Conservation (phyloP, 371 early-diverging fungal genomes). For the Gilbertella persicaria region DNA sequence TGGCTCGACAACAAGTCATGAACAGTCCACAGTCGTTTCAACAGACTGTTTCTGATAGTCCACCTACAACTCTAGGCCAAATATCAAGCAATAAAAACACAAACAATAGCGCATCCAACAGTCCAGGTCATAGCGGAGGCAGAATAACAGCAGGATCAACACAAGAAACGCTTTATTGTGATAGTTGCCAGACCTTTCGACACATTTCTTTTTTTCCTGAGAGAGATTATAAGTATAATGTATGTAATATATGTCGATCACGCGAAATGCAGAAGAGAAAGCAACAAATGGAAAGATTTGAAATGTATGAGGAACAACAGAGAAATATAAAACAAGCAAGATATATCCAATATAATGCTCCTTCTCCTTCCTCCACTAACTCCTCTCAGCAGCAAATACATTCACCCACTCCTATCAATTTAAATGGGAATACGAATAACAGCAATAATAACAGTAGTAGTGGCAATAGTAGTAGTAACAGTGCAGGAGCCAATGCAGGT, state of each 20-base stretch:
- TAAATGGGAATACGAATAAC: constrained; percentile 13
- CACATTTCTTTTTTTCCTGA: constrained; percentile 18
- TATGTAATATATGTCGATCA: constrained; percentile 22
- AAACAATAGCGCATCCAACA: neutral
- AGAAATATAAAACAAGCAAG: constrained; percentile 19
- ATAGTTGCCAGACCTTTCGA: constrained; percentile 30
- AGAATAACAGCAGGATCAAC: constrained; percentile 3
- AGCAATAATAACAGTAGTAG: constrained; percentile 5
- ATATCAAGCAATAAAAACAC: neutral
- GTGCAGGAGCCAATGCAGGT: too few species aligned
- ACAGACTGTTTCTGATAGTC: neutral
- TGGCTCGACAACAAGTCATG: constrained; percentile 12
- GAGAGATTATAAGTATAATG: constrained; percentile 20
- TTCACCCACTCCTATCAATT: constrained; percentile 6
- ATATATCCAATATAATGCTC: constrained; percentile 9
- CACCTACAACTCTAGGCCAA: neutral
- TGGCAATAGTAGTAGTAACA: neutral
- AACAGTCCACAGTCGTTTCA: constrained; percentile 7
- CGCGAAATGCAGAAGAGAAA: constrained; percentile 29
- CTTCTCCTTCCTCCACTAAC: constrained; percentile 10
- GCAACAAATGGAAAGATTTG: constrained; percentile 24
- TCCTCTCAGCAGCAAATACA: neutral
- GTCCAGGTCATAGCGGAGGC: neutral
- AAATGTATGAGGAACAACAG: constrained; percentile 27
- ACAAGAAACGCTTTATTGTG: constrained; percentile 24